phyloP scores from a whole-genome alignment of 805 yeast species.

The Metschnikowia corniflorae region DNA sequence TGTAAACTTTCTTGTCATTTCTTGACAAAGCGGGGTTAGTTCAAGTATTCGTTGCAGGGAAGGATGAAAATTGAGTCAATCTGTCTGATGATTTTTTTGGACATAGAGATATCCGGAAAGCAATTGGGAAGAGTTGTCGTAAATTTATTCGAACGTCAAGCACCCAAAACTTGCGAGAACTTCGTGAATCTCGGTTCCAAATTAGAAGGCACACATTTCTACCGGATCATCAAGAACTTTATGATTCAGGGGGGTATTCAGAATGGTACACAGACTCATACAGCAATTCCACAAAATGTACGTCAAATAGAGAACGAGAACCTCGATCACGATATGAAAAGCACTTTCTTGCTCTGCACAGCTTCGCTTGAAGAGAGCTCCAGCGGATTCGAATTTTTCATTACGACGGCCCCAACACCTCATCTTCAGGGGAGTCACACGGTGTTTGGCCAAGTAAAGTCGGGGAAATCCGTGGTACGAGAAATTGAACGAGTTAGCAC shows the following conservation, averaged over 20 bases:
- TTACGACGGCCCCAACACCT: constrained; percentile 63
- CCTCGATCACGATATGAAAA: constrained; percentile 37
- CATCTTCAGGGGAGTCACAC: constrained; percentile 76
- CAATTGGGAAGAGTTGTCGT: constrained; percentile 59
- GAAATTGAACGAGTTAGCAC: constrained; percentile 52
- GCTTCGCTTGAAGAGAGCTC: constrained; percentile 54
- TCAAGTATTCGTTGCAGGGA: too few species aligned
- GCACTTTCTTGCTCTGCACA: constrained; percentile 56
- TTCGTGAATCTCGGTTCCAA: constrained; percentile 41
- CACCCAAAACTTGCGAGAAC: constrained; percentile 56
- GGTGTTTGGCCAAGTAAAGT: constrained; percentile 67
- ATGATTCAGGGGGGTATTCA: constrained; percentile 63
- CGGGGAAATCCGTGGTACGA: constrained; percentile 68
- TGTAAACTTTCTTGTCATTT: too few species aligned
- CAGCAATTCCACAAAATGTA: too few species aligned
- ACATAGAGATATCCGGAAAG: constrained; percentile 43
- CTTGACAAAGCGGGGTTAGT: too few species aligned
- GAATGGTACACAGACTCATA: constrained; percentile 23
- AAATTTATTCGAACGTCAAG: constrained; percentile 45
- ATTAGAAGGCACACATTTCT: constrained; percentile 49
- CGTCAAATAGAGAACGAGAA: constrained; percentile 69
- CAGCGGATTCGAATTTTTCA: constrained; percentile 68
- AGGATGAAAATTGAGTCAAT: constrained; percentile 33
- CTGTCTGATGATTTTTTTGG: constrained; percentile 43
- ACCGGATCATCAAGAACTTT: constrained; percentile 64